Conservation (phyloP, 352 stramenopile genomes). For the Pythium brassicae region DNA sequence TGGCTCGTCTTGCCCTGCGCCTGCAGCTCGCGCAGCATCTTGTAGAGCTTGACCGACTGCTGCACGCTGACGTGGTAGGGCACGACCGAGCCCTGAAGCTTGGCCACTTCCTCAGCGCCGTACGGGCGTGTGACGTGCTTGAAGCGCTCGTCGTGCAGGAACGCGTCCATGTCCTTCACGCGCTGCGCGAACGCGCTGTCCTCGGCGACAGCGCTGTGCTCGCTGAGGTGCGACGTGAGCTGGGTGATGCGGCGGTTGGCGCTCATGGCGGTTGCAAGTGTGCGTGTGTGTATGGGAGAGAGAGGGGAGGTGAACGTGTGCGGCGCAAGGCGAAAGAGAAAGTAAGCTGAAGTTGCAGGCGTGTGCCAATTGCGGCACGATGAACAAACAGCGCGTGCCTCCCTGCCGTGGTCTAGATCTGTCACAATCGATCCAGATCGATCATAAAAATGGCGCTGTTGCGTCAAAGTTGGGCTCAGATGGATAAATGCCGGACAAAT, state of each 20-base stretch:
- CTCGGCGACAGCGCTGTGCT: conserved; percentile 49
- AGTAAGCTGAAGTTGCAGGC: conserved; percentile 30
- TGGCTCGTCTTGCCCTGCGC: conserved; percentile 75
- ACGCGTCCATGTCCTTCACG: conserved; percentile 69
- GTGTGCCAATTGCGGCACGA: no score
- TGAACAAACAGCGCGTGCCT: no score
- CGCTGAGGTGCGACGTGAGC: conserved; percentile 63
- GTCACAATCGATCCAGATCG: no score
- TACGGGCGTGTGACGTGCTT: conserved; percentile 79
- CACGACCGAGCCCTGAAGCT: conserved; percentile 76
- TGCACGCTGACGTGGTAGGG: conserved; percentile 37
- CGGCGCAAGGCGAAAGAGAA: conserved; percentile 36
- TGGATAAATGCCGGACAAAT: no score
- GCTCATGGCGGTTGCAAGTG: conserved; percentile 33
- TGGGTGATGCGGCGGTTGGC: conserved; percentile 69
- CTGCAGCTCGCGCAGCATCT: conserved; percentile 82
- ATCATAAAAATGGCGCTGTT: no score
- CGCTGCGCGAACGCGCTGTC: conserved; percentile 59
- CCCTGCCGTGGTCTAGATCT: no score
- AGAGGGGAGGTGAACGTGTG: conserved; percentile 14
- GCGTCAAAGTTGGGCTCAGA: no score
- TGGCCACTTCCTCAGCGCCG: conserved; percentile 77
- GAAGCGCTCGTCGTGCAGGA: conserved; percentile 73
- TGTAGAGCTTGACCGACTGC: conserved; percentile 84
- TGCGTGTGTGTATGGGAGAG: neutral